A percentile compares a stretch with the other conserved stretches of the same genome.
These are phyloP conservation scores for Calonectria honghensis DNA, from an alignment of 2,329 filamentous ascomycete genomes.

Conservation along the genomic window DNA sequence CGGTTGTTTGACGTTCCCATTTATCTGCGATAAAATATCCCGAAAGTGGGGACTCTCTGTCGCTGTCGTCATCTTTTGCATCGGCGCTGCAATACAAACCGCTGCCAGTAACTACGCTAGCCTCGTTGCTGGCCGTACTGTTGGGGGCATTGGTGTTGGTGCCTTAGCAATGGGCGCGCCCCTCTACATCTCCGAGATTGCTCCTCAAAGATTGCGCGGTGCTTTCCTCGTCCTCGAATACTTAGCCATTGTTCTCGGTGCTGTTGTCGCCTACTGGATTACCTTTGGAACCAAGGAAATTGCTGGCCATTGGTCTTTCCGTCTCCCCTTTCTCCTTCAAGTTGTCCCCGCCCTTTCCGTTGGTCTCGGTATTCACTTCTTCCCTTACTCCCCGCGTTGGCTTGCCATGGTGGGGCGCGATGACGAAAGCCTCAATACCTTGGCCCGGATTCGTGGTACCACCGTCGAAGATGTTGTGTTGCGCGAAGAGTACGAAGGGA, in stretches of 20 bases:
- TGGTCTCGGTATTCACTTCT: conserved; percentile 64
- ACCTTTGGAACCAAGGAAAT: conserved; percentile 70
- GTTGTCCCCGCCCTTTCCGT: conserved; percentile 51
- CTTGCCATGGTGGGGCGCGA: conserved; percentile 61
- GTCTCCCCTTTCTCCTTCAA: conserved; percentile 68
- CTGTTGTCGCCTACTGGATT: conserved; percentile 72
- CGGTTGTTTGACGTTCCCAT: conserved; percentile 58
- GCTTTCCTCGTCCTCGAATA: conserved; percentile 68
- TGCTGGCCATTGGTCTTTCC: conserved; percentile 63
- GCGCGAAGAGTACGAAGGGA: conserved; percentile 69
- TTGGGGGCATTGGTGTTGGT: conserved; percentile 40
- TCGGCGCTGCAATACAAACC: conserved; percentile 65
- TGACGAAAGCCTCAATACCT: conserved; percentile 61
- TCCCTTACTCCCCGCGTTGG: conserved; percentile 57
- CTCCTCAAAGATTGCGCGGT: conserved; percentile 62
- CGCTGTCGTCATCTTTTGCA: conserved; percentile 61
- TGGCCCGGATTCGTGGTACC: conserved; percentile 63
- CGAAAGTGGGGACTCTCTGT: conserved; percentile 65
- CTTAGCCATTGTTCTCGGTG: conserved; percentile 71
- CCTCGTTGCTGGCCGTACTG: conserved; percentile 54
- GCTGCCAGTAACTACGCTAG: conserved; percentile 51
- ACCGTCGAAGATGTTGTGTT: conserved; percentile 65
- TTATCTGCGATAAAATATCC: conserved; percentile 63
- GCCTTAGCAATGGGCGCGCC: conserved; percentile 56
- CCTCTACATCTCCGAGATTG: conserved; percentile 58